Base-by-base conservation (phyloP, 208 protist genomes). In the Polymyxa betae region DNA sequence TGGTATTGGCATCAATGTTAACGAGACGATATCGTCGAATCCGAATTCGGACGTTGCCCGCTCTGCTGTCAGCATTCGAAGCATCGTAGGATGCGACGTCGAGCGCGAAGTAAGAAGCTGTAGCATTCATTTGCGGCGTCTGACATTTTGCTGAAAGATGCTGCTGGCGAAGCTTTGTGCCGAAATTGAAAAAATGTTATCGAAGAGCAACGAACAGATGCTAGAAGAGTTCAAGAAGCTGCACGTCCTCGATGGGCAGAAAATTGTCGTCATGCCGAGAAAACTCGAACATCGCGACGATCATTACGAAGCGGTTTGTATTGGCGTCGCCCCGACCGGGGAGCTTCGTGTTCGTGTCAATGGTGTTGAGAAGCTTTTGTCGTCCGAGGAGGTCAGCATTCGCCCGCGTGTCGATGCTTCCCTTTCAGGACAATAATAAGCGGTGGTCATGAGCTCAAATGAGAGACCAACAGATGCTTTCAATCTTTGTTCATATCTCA, bases 1-100 rank as follows among this genome's bases (percentile, higher is more conserved):
- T 29, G 54, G 54, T 29, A 66, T 66, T 66, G 54, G 54, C 54
- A 66, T 66, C 54, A 66, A 66, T 29, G 54, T 66, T 29, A 66
- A 66, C 54, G 54, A 29, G 54, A 29, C 16, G 20, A 66, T 66
- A 29, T 66, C 54, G 54, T 32, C 54, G 20, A 29, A n/a, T n/a
- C n/a, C n/a, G n/a, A n/a, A n/a, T n/a, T n/a, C n/a, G n/a, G n/a
- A n/a, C n/a, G n/a, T n/a, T n/a, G n/a, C n/a, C n/a, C n/a, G n/a
- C n/a, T n/a, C n/a, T n/a, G n/a, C n/a, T n/a, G n/a, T n/a, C n/a
- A n/a, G n/a, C n/a, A n/a, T n/a, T n/a, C n/a, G n/a, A n/a, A n/a
- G n/a, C n/a, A n/a, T n/a, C n/a, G n/a, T n/a, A n/a, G n/a, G n/a
- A n/a, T n/a, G 54, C 54, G 54, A 16, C 20, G 20, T 66, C 20